Evolutionary conservation across 1,139 yeast genomes (phyloP), one percentile per base, ranked within the genome.

Genomic region (Saccharomyces hybrid): DNA sequence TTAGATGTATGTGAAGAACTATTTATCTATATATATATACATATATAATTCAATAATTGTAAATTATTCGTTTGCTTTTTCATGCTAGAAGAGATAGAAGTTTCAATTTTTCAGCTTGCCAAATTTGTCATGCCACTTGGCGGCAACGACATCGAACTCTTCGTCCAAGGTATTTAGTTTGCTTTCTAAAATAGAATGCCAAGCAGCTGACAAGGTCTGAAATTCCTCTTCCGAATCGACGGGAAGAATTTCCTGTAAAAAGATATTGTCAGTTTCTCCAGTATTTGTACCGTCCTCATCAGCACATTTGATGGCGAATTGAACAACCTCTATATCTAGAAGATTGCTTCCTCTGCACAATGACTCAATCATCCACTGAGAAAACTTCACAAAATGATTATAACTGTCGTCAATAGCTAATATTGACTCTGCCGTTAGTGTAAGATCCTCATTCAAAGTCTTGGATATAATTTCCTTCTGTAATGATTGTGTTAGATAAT

Each of bases 281-380:
- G 59, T 28, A 49, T 66, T 59, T 8, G 63, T 56, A 3, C 63
- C 65, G 52, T 68, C 70, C 51, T 67, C 71, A n/a, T 56, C 56
- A 5, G 71, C 72, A 54, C 68, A 67, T 53, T 61, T 68, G 26
- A 63, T 53, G 6, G 70, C 61, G 49, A 66, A 66, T 41, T 64
- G 63, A 13, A 69, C 60, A 3, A 68, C 61, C 51, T 69, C 72
- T 25, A 68, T 56, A 8, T 63, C 62, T 46, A 62, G 48, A 13
- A 63, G 51, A 0, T 59, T 53, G 50, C 58, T 60, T 14, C 57
- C 62, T 4, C 58, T 50, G 5, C 58, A 60, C 32, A 66, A 47
- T 0, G 72, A 64, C 48, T 68, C 72, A 13, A 65, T 52, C 62
- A 66, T 57, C 73, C 73, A 69, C 53, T 69, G 72, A 5, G 68